A percentile compares a stretch with the other conserved stretches of the same genome.
These are phyloP conservation scores for Leccinum ochraceum DNA, from an alignment of 768 basidiomycete species.

Conservation along the genomic window DNA sequence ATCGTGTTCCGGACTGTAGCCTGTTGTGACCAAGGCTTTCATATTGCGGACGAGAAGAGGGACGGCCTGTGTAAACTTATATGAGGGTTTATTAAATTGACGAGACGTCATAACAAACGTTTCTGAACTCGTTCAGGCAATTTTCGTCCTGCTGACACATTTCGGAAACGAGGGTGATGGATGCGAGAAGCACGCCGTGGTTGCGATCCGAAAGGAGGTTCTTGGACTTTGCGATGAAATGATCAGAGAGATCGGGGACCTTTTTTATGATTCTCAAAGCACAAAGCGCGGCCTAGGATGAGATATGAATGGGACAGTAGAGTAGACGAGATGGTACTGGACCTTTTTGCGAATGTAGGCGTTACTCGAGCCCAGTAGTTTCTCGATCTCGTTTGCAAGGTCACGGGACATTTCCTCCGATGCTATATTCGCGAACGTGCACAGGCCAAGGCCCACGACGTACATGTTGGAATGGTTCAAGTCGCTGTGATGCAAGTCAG, in stretches of 20 bases:
- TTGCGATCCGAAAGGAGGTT: constrained; percentile 93
- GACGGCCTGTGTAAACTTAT: constrained; percentile 62
- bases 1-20: constrained; percentile 98
- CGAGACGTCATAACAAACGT: constrained; percentile 50
- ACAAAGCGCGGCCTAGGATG: constrained; percentile 83
- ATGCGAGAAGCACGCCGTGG: constrained; percentile 93
- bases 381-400: constrained; percentile 96
- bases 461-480: constrained; percentile 99
- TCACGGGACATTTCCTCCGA: constrained; percentile 99
- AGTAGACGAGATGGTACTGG: background rate
- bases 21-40: constrained; percentile 92
- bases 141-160: constrained; percentile 82
- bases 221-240: constrained; percentile 87
- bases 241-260: constrained; percentile 93
- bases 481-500: constrained; percentile 58
- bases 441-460: constrained; percentile 93
- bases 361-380: constrained; percentile 94
- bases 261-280: constrained; percentile 93
- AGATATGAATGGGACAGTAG: background rate
- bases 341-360: constrained; percentile 99
- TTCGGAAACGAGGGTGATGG: constrained; percentile 92
- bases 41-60: constrained; percentile 92
- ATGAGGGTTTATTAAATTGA: constrained; percentile 8
- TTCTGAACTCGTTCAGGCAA: constrained; percentile 84
- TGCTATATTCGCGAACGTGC: constrained; percentile 98